Percentiles rank a stretch among this genome's conserved stretches.
Conservation (phyloP, 1,139 yeast genomes). For the Kluyveromyces sp. region DNA sequence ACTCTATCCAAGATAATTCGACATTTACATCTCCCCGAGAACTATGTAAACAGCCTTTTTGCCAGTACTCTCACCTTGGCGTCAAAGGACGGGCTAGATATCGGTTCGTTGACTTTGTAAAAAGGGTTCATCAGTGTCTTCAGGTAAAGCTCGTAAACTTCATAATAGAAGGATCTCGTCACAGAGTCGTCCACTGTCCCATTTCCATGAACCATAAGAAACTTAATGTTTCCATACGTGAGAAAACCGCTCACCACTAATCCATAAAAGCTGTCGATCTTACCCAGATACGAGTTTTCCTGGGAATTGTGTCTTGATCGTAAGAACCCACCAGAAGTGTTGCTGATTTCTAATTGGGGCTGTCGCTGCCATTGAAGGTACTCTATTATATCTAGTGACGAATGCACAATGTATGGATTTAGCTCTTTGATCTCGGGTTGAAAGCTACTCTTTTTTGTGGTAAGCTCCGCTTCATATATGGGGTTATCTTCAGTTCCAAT, state of each 20-base stretch:
- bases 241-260: conserved; percentile 72
- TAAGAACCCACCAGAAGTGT: conserved; percentile 17
- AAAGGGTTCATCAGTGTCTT: conserved; percentile 85
- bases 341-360: conserved; percentile 27
- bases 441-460: conserved; percentile 39
- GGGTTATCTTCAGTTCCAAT: conserved; percentile 86
- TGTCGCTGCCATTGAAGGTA: conserved; percentile 77
- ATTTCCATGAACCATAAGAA: conserved; percentile 68
- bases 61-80: conserved; percentile 64
- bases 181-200: conserved; percentile 53
- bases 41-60: conserved; percentile 33
- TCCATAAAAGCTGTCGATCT: conserved; percentile 81
- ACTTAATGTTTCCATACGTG: conserved; percentile 82
- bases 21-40: neutral
- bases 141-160: conserved; percentile 79
- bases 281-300: conserved; percentile 52
- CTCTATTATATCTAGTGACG: conserved; percentile 83
- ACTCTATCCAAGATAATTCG: neutral
- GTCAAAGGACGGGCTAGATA: conserved; percentile 71
- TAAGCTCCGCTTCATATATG: conserved; percentile 75
- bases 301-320: conserved; percentile 22
- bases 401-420: conserved; percentile 80
- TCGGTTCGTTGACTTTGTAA: conserved; percentile 68
- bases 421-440: conserved; percentile 68
- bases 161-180: conserved; percentile 76